Evolutionary conservation across 2,329 filamentous ascomycete species (phyloP).

Genomic region (Thelonectria olida): DNA sequence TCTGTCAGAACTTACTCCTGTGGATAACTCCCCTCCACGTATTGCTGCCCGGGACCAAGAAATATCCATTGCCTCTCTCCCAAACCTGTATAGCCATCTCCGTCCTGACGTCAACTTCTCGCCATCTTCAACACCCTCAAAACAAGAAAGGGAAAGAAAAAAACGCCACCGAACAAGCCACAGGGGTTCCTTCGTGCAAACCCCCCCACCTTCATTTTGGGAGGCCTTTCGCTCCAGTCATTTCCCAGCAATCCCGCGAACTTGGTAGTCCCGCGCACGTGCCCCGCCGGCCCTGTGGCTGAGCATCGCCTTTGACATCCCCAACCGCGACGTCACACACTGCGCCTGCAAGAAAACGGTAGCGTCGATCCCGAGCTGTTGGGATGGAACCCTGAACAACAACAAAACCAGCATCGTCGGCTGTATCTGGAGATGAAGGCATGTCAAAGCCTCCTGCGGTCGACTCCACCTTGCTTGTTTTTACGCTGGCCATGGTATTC

Average conservation of each 20-base stretch:
- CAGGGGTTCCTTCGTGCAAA: background rate
- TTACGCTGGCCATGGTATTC: background rate
- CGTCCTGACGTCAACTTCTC: background rate
- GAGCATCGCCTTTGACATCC: constrained; percentile 6
- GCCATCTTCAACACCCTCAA: background rate
- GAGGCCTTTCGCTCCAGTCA: background rate
- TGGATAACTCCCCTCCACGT: too few relatives aligned
- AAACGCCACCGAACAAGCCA: background rate
- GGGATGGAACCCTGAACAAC: background rate
- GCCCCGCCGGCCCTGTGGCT: constrained; percentile 17
- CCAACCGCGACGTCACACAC: background rate
- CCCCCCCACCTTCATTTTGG: background rate
- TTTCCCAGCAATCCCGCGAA: background rate
- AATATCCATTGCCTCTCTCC: too few relatives aligned
- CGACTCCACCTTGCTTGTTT: background rate
- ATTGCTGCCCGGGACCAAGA: too few relatives aligned
- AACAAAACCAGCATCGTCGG: background rate
- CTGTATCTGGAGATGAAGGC: too few relatives aligned
- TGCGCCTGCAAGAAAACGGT: constrained; percentile 6
- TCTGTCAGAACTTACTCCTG: too few relatives aligned
- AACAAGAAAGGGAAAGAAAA: background rate
- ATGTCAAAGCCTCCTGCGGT: too few relatives aligned
- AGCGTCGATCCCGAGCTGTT: background rate
- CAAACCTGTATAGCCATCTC: background rate
- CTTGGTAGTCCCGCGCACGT: background rate